Percentiles rank a stretch among this genome's conserved stretches.
These are phyloP conservation scores for Mucor indicus DNA, from an alignment of 371 early-diverging fungal genomes.

Conservation along the genomic window DNA sequence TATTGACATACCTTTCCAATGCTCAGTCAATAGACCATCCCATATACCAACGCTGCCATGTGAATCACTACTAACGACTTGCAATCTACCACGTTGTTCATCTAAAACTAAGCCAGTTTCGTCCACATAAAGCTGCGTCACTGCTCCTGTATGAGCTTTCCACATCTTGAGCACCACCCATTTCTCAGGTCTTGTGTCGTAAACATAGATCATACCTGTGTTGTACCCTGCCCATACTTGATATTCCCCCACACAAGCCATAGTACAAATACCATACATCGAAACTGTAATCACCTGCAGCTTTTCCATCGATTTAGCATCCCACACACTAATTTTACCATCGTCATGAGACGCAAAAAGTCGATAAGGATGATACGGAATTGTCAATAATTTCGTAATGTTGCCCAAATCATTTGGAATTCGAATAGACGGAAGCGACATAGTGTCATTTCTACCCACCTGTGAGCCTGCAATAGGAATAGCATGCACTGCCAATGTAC, in stretches of 20 bases:
- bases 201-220: conserved; percentile 79
- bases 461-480: conserved; percentile 10
- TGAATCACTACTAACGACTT: conserved; percentile 58
- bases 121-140: conserved; percentile 57
- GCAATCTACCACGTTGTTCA: conserved; percentile 39
- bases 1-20: conserved; percentile 53
- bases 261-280: conserved; percentile 65
- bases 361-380: conserved; percentile 38
- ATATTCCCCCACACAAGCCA: conserved; percentile 59
- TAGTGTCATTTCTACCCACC: conserved; percentile 3
- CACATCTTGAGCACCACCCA: conserved; percentile 74
- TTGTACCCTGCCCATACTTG: conserved; percentile 79
- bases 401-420: conserved; percentile 56
- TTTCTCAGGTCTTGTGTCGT: conserved; percentile 55
- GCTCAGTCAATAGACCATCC: conserved; percentile 67
- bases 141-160: conserved; percentile 60
- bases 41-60: conserved; percentile 62
- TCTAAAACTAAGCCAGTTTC: conserved; percentile 39
- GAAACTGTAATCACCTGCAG: conserved; percentile 53
- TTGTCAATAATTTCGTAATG: conserved; percentile 57
- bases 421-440: conserved; percentile 23
- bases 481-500: conserved; percentile 50
- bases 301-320: conserved; percentile 45
- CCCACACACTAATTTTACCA: conserved; percentile 78
- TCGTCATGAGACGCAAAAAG: conserved; percentile 79